Conservation (phyloP, 352 stramenopile genomes). For the Globisporangium paddicum region DNA sequence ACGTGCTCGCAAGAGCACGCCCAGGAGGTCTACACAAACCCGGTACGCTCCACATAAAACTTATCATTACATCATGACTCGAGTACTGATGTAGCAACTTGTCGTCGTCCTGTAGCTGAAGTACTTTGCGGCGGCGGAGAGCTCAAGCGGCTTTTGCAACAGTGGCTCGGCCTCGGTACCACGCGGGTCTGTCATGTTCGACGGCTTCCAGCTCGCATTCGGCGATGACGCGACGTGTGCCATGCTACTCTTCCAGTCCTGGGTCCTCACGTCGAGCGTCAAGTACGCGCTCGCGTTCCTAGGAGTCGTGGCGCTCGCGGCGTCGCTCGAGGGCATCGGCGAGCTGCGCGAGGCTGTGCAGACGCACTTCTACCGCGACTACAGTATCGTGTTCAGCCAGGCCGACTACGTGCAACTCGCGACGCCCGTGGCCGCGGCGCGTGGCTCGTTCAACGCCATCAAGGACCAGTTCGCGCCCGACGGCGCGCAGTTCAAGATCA, state of each 20-base stretch:
- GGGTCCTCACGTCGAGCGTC: constrained; percentile 51
- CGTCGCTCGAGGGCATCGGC: constrained; percentile 62
- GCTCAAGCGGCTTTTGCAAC: constrained; percentile 50
- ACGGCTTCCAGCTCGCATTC: constrained; percentile 73
- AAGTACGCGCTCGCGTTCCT: constrained; percentile 82
- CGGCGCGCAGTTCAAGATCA: constrained; percentile 28
- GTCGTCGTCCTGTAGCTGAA: constrained; percentile 2
- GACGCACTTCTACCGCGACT: constrained; percentile 41
- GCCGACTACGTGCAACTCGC: constrained; percentile 48
- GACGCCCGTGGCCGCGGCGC: constrained; percentile 23
- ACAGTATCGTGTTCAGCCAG: constrained; percentile 53
- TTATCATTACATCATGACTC: too few relatives aligned
- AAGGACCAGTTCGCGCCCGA: constrained; percentile 20
- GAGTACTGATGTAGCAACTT: too few relatives aligned
- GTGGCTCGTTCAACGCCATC: constrained; percentile 12
- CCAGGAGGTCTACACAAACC: constrained; percentile 44
- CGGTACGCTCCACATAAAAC: constrained; percentile 1
- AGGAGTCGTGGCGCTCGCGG: constrained; percentile 56
- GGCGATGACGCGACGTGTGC: constrained; percentile 53
- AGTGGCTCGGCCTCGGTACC: constrained; percentile 26
- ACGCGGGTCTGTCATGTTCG: constrained; percentile 78
- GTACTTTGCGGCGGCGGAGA: constrained; percentile 31
- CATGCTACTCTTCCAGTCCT: constrained; percentile 78
- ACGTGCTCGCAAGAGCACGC: constrained; percentile 63
- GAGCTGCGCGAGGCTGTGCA: constrained; percentile 44